These are phyloP conservation scores for Medicago lupulina DNA, from an alignment of 306 rosid species.

Conservation along the genomic window DNA sequence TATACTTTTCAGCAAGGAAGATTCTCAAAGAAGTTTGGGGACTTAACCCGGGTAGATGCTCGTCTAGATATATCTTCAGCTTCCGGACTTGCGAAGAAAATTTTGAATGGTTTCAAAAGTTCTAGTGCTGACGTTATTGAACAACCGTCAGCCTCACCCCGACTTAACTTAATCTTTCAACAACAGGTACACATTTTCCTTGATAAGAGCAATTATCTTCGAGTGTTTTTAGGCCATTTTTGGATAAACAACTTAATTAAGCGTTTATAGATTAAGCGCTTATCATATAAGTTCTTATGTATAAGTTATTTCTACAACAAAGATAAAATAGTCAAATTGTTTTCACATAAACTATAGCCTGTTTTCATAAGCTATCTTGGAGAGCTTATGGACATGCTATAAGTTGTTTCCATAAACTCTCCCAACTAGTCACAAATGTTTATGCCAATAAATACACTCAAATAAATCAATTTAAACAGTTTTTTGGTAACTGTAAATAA, in stretches of 20 bases:
- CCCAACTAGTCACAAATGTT: too few species aligned
- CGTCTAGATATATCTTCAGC: slow-evolving; percentile 81
- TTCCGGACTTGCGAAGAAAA: slow-evolving; percentile 65
- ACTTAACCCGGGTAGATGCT: slow-evolving; percentile 83
- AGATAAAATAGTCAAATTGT: too few species aligned
- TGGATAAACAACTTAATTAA: too few species aligned
- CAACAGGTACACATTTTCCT: slow-evolving; percentile 69
- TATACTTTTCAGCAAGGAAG: slow-evolving; percentile 77
- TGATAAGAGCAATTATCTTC: slow-evolving; percentile 13
- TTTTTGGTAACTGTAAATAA: slow-evolving; percentile 7
- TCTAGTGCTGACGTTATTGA: slow-evolving; percentile 44
- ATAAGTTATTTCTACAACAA: too few species aligned
- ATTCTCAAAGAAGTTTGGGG: slow-evolving; percentile 61
- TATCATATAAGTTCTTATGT: too few species aligned
- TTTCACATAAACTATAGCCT: too few species aligned
- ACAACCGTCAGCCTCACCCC: slow-evolving; percentile 64
- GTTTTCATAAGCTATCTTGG: too few species aligned
- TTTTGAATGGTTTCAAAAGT: slow-evolving; percentile 59
- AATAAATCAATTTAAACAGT: too few species aligned
- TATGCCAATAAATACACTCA: too few species aligned
- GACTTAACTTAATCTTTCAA: slow-evolving; percentile 80
- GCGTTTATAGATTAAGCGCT: too few species aligned
- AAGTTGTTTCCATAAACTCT: too few species aligned
- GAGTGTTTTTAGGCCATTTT: background rate
- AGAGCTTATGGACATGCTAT: too few species aligned